Conservation (phyloP, 441 rosid species). For the Viola pubescens region DNA sequence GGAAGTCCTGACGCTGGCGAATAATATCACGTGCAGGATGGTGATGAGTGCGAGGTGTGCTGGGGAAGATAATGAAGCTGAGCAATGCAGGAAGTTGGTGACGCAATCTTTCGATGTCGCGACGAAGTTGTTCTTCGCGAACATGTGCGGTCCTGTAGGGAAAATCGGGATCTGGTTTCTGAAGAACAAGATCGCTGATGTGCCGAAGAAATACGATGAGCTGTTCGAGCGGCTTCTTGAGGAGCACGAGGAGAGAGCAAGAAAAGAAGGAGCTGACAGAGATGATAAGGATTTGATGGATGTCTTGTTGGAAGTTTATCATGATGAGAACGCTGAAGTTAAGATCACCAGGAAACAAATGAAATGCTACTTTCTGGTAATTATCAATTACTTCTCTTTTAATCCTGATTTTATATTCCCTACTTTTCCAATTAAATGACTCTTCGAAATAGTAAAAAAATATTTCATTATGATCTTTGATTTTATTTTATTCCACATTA, state of each 20-base stretch:
- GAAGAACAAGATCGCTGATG: slow-evolving; percentile 24
- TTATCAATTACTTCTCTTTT: not conserved
- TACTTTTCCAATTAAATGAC: too few relatives aligned
- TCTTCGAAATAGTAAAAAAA: too few relatives aligned
- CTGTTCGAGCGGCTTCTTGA: slow-evolving; percentile 33
- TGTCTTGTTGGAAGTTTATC: slow-evolving; percentile 24
- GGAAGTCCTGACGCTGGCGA: slow-evolving; percentile 30
- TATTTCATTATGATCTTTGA: too few relatives aligned
- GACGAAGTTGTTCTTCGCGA: slow-evolving; percentile 18
- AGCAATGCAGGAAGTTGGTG: slow-evolving; percentile 23
- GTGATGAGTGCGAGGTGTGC: slow-evolving; percentile 28
- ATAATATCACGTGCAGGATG: slow-evolving; percentile 18
- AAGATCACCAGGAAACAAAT: slow-evolving; percentile 28
- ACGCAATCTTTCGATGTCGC: slow-evolving; percentile 15
- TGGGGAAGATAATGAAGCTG: slow-evolving; percentile 33
- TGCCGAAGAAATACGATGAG: slow-evolving; percentile 24
- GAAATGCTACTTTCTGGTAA: slow-evolving; percentile 34
- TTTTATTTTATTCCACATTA: too few relatives aligned
- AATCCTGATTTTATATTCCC: too few relatives aligned
- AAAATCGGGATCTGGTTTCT: slow-evolving; percentile 21
- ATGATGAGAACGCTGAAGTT: slow-evolving; percentile 24
- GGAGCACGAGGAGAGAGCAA: slow-evolving; percentile 36
- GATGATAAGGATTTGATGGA: slow-evolving; percentile 35
- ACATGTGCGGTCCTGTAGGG: slow-evolving; percentile 25
- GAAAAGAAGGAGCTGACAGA: not conserved